Percentiles rank a stretch among this genome's conserved stretches.
These are phyloP conservation scores for Zoysia japonica DNA, from an alignment of 176 grass and related monocot genomes.

Conservation along the genomic window DNA sequence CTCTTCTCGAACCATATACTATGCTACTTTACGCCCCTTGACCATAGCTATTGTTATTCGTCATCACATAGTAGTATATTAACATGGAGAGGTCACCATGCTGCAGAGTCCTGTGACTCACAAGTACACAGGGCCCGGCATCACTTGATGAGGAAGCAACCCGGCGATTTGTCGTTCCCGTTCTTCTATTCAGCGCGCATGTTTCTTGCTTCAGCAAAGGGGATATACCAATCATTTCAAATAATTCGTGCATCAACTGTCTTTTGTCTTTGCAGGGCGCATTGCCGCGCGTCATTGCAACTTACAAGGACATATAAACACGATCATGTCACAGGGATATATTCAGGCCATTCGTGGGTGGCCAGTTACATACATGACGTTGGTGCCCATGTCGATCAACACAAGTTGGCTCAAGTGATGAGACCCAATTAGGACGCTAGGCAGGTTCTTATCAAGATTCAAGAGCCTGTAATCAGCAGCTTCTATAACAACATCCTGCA, in stretches of 20 bases:
- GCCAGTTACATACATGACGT: too few species aligned
- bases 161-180: neutral
- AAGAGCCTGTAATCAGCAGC: neutral
- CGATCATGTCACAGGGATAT: neutral
- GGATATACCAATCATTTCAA: conserved; percentile 35
- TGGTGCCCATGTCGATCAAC: neutral
- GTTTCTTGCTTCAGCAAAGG: neutral
- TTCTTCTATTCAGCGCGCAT: conserved; percentile 4
- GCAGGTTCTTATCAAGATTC: too few species aligned
- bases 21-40: conserved; percentile 20
- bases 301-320: neutral
- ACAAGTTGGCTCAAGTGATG: conserved; percentile 31
- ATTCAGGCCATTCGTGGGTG: too few species aligned
- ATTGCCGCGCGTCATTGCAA: neutral
- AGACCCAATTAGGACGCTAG: neutral
- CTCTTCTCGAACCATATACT: conserved; percentile 26
- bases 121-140: conserved; percentile 26
- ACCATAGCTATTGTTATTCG: conserved; percentile 16
- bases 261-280: conserved; percentile 27
- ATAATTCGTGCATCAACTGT: conserved; percentile 36
- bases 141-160: conserved; percentile 61
- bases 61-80: neutral
- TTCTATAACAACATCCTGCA: neutral
- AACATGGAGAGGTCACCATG: conserved; percentile 4
- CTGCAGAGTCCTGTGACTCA: conserved; percentile 34